These are phyloP conservation scores for Chlamydomonas sp. DNA, from an alignment of 139 green algal genomes.

Conservation along the genomic window DNA sequence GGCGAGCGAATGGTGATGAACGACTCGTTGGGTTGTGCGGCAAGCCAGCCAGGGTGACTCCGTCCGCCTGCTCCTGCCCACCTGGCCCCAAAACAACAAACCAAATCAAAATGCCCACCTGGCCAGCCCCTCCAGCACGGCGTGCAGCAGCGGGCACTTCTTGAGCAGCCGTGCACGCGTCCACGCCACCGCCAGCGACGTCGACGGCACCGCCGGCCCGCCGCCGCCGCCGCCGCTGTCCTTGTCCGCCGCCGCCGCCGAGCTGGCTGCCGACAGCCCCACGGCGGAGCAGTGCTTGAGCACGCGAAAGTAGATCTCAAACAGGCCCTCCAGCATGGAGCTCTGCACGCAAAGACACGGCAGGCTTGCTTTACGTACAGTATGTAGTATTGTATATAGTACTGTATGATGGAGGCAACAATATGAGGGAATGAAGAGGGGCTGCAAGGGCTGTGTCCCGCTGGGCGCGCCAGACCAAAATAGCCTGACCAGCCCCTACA, in stretches of 20 bases:
- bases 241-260: not conserved
- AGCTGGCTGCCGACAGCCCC: not conserved
- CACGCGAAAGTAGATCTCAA: slow-evolving; percentile 84
- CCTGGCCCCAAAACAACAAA: too few species aligned
- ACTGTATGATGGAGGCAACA: too few species aligned
- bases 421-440: too few species aligned
- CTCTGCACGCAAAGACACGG: slow-evolving; percentile 32
- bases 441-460: too few species aligned
- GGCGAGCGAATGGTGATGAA: not conserved
- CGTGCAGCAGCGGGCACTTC: slow-evolving; percentile 79
- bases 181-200: slow-evolving; percentile 6
- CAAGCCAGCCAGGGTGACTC: not conserved
- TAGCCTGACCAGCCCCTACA: too few species aligned
- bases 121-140: slow-evolving; percentile 69
- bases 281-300: slow-evolving; percentile 73
- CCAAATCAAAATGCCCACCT: not conserved
- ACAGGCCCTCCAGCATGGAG: slow-evolving; percentile 78
- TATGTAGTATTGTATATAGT: too few species aligned
- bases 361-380: too few species aligned
- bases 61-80: not conserved
- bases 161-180: slow-evolving; percentile 18
- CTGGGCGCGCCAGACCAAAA: too few species aligned
- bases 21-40: not conserved
- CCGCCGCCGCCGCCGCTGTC: not conserved
- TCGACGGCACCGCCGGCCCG: not conserved